These are phyloP conservation scores for Pulveroboletus ravenelii DNA, from an alignment of 768 basidiomycete genomes.

Conservation along the genomic window DNA sequence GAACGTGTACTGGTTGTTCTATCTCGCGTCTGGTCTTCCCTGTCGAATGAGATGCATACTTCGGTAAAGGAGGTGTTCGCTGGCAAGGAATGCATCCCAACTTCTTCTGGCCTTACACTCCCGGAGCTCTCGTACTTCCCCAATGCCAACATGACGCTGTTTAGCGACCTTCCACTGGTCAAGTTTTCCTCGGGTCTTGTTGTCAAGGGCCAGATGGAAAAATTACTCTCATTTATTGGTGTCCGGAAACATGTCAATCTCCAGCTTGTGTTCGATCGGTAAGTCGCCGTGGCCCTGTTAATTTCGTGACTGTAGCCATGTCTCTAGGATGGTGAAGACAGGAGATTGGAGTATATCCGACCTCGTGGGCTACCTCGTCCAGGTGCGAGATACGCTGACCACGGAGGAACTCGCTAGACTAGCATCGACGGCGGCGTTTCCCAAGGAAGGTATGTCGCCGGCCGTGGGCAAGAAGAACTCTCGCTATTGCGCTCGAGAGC, in stretches of 20 bases:
- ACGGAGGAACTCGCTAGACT: conserved; percentile 54
- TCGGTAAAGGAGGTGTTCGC: conserved; percentile 41
- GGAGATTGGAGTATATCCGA: conserved; percentile 88
- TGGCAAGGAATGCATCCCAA: conserved; percentile 46
- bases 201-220: conserved; percentile 71
- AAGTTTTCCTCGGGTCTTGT: conserved; percentile 56
- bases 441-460: conserved; percentile 41
- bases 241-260: conserved; percentile 90
- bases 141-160: conserved; percentile 67
- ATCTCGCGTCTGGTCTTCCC: conserved; percentile 65
- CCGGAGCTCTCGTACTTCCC: conserved; percentile 80
- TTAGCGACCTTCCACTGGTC: conserved; percentile 84
- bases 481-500: conserved; percentile 60
- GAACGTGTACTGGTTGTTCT: conserved; percentile 71
- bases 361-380: conserved; percentile 81
- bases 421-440: conserved; percentile 69
- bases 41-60: conserved; percentile 43
- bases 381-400: conserved; percentile 62
- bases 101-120: conserved; percentile 55
- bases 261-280: conserved; percentile 90
- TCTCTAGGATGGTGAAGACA: conserved; percentile 74
- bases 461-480: conserved; percentile 32
- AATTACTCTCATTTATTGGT: conserved; percentile 65
- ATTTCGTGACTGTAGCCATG: background rate
- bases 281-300: conserved; percentile 10